phyloP scores from a whole-genome alignment of 371 early-diverging fungal species.

The Rhizopus microsporus region DNA sequence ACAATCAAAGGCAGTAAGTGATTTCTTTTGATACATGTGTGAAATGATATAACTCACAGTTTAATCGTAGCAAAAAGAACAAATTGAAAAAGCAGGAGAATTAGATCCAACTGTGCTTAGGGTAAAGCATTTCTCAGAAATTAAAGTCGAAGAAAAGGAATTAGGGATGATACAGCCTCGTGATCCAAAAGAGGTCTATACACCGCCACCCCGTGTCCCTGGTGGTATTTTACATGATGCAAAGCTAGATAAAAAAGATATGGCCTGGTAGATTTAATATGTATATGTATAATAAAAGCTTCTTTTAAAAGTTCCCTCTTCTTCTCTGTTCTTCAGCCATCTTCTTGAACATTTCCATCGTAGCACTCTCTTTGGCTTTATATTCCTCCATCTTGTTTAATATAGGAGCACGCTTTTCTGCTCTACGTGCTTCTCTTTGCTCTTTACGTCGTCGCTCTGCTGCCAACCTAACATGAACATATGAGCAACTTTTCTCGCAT shows the following conservation, averaged over 20 bases:
- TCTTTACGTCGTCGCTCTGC: constrained; percentile 50
- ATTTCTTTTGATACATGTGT: neutral
- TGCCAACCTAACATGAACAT: constrained; percentile 34
- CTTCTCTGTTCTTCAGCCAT: constrained; percentile 60
- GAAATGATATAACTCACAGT: neutral
- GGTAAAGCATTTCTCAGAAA: constrained; percentile 47
- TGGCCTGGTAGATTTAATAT: constrained; percentile 35
- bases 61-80: constrained; percentile 25
- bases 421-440: constrained; percentile 44
- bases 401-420: constrained; percentile 36
- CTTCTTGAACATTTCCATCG: constrained; percentile 69
- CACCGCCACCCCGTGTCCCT: constrained; percentile 48
- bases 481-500: neutral
- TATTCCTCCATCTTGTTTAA: constrained; percentile 54
- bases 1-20: constrained; percentile 43
- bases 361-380: constrained; percentile 65
- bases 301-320: constrained; percentile 15
- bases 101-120: constrained; percentile 9
- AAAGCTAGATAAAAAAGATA: constrained; percentile 32
- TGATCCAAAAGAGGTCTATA: constrained; percentile 40
- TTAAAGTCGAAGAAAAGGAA: constrained; percentile 38
- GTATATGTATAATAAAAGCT: neutral
- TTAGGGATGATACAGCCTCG: constrained; percentile 33
- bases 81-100: constrained; percentile 19
- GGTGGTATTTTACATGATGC: constrained; percentile 32